Evolutionary conservation across 106 monocot genomes (phyloP).

Genomic region (Dendrobium huoshanense): DNA sequence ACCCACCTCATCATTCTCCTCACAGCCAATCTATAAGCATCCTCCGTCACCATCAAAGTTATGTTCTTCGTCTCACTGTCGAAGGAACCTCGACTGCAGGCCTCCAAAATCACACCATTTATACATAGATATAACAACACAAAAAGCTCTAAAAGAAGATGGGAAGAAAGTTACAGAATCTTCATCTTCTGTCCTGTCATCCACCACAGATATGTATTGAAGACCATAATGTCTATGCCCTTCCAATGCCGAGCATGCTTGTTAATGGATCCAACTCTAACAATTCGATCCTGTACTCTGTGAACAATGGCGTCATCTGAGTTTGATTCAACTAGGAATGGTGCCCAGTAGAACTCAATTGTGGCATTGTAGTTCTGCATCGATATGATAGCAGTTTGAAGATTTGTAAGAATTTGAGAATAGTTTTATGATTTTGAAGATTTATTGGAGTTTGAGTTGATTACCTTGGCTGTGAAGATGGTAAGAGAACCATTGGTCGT

Average conservation of each 20-base stretch:
- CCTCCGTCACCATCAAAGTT: conserved; percentile 39
- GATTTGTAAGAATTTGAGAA: background rate
- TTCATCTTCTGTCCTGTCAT: conserved; percentile 50
- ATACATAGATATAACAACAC: background rate
- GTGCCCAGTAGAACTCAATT: conserved; percentile 64
- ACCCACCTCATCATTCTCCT: conserved; percentile 59
- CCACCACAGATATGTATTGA: conserved; percentile 68
- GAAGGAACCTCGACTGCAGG: conserved; percentile 41
- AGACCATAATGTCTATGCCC: conserved; percentile 41
- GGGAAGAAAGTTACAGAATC: conserved; percentile 37
- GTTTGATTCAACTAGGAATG: conserved; percentile 58
- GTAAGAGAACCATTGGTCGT: conserved; percentile 36
- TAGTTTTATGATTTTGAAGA: background rate
- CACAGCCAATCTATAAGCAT: conserved; percentile 45
- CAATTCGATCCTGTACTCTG: conserved; percentile 26
- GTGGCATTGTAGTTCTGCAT: conserved; percentile 44
- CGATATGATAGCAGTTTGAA: background rate
- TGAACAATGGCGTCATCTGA: conserved; percentile 47
- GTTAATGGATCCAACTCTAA: conserved; percentile 27
- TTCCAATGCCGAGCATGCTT: conserved; percentile 58
- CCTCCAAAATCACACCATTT: conserved; percentile 8
- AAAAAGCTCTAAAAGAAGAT: background rate
- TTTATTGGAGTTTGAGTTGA: background rate
- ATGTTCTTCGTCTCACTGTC: conserved; percentile 43
- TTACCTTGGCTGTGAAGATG: conserved; percentile 54